phyloP scores from a whole-genome alignment of 345 rosid species.

The Lepidium aucheri region DNA sequence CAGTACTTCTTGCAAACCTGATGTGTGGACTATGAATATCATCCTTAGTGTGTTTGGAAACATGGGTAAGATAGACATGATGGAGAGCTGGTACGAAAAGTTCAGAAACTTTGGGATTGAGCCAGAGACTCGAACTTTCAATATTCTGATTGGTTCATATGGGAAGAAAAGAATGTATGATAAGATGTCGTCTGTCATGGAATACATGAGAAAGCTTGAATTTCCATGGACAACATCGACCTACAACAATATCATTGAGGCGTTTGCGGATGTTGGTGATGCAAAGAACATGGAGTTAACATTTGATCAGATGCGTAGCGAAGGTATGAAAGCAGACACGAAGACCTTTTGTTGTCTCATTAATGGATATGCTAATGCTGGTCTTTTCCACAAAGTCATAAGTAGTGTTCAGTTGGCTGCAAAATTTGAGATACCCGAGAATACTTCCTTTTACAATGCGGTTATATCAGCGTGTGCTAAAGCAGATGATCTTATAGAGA shows the following conservation, averaged over 20 bases:
- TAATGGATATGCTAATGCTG: constrained; percentile 71
- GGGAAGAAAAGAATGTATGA: constrained; percentile 86
- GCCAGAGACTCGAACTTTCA: constrained; percentile 81
- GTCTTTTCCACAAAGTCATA: constrained; percentile 75
- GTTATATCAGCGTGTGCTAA: constrained; percentile 68
- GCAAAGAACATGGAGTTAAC: constrained; percentile 80
- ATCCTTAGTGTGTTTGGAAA: constrained; percentile 78
- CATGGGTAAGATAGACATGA: constrained; percentile 69
- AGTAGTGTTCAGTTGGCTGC: constrained; percentile 61
- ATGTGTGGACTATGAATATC: constrained; percentile 91
- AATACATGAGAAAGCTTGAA: constrained; percentile 82
- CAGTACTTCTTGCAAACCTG: constrained; percentile 57
- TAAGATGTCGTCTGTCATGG: constrained; percentile 94
- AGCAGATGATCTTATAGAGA: constrained; percentile 81
- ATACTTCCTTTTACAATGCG: constrained; percentile 56
- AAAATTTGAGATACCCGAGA: constrained; percentile 69
- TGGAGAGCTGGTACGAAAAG: constrained; percentile 95
- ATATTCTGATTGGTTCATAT: constrained; percentile 78
- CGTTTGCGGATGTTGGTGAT: constrained; percentile 83
- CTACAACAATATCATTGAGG: constrained; percentile 84
- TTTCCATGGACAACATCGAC: constrained; percentile 92
- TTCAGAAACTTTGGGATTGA: constrained; percentile 69
- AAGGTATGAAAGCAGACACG: constrained; percentile 77
- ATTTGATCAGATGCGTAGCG: constrained; percentile 79
- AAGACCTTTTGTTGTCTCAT: constrained; percentile 85